Percentiles rank a stretch among this genome's conserved stretches.
These are phyloP conservation scores for Diutina catenulata DNA, from an alignment of 1,139 yeast genomes.

Conservation along the genomic window DNA sequence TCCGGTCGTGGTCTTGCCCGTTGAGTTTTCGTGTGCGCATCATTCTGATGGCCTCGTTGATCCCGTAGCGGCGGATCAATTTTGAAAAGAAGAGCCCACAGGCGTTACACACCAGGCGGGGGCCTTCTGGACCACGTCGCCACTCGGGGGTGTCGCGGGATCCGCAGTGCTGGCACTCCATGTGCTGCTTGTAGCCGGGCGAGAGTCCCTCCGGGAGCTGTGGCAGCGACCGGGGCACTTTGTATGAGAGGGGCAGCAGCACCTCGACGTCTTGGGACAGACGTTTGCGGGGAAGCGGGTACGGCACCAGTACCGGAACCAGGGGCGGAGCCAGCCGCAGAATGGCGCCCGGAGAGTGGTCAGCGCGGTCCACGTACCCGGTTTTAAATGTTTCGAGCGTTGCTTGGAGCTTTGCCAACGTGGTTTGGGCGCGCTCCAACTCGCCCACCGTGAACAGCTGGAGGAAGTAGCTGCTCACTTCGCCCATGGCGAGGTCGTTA, in stretches of 20 bases:
- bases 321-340: neutral
- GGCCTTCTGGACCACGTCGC: constrained; percentile 5
- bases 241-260: no score
- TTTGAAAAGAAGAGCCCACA: constrained; percentile 2
- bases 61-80: constrained; percentile 3
- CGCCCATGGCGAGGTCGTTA: neutral
- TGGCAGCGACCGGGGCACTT: neutral
- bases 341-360: no score
- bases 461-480: neutral
- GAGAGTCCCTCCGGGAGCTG: neutral
- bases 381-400: neutral
- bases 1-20: constrained; percentile 3
- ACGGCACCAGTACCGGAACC: no score
- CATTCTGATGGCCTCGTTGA: constrained; percentile 1
- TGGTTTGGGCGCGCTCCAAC: neutral
- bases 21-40: constrained; percentile 3
- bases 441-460: constrained; percentile 3
- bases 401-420: neutral
- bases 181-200: no score
- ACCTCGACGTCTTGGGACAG: no score
- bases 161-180: constrained; percentile 4
- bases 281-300: no score
- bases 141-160: constrained; percentile 3
- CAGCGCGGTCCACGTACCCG: neutral
- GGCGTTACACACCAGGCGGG: constrained; percentile 5